Conservation (phyloP, 805 yeast species). For the Lachancea quebecensis region DNA sequence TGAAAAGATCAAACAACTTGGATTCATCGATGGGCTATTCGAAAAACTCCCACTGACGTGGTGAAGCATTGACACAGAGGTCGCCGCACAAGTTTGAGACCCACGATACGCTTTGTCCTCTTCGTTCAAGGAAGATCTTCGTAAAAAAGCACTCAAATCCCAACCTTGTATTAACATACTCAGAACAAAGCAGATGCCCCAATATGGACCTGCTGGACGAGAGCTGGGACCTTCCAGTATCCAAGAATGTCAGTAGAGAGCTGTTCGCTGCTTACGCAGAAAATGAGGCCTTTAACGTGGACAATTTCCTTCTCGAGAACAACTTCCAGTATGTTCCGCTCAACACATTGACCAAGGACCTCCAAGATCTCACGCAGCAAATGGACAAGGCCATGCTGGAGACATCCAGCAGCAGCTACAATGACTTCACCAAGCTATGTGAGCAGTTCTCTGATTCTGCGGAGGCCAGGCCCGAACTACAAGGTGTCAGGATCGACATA, state of each 20-base stretch:
- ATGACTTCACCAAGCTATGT: slow-evolving; percentile 24
- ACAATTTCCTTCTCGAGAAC: slow-evolving; percentile 25
- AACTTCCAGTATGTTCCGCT: slow-evolving; percentile 29
- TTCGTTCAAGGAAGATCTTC: background rate
- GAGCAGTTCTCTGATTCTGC: slow-evolving; percentile 18
- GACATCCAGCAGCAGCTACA: slow-evolving; percentile 23
- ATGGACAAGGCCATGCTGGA: slow-evolving; percentile 21
- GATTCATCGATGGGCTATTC: no score
- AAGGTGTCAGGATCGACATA: slow-evolving; percentile 19
- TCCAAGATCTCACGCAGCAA: slow-evolving; percentile 20
- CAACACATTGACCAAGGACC: slow-evolving; percentile 25
- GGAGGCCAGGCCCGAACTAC: slow-evolving; percentile 19
- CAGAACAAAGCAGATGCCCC: background rate
- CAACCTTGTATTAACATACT: background rate
- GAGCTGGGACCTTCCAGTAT: slow-evolving; percentile 23
- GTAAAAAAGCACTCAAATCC: background rate
- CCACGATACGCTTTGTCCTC: no score
- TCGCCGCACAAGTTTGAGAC: no score
- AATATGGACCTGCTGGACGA: slow-evolving; percentile 23
- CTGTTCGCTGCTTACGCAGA: slow-evolving; percentile 22
- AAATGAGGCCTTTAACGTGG: slow-evolving; percentile 19
- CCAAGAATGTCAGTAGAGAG: slow-evolving; percentile 24
- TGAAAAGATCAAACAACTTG: no score
- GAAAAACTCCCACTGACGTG: no score
- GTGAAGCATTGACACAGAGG: no score